Base-by-base conservation (phyloP, 148 eudicot species). In the Linanthus parryae region DNA sequence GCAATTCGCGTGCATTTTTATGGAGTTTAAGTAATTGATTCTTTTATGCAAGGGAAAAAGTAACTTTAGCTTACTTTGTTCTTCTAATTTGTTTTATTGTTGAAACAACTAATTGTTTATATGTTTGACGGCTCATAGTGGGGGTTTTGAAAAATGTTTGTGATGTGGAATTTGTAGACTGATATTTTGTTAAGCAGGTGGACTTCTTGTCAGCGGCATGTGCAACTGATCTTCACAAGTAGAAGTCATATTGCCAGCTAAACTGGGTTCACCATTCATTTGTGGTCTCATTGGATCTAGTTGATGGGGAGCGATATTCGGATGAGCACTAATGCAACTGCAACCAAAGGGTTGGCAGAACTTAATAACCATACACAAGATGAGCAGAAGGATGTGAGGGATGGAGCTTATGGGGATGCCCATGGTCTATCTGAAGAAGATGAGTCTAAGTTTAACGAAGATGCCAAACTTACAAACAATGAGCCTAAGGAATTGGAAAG, bases 241-340 rank as follows among this genome's bases (percentile, higher is more conserved):
- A 43, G 71, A 69, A 53, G 35, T 67, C 36, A 57, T 48, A 39
- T 48, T 48, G 55, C 45, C 54, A 23, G 55, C 53, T 26, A 59
- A 65, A 30, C 63, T 67, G 31, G 33, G 66, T 58, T 63, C 65
- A 37, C 14, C 63, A 31, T 59, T 71, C 28, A 46, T 61, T 46
- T 17, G 49, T 55, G 73, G 76, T 66, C 53, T 53, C 54, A 66
- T 74, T 58, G 76, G 73, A 61, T 73, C 76, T 52, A 73, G 85
- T 76, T 76, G 60, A 79, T 79, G 74, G 73, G 64, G 81, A 82
- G 71, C 76, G 45, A 59, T 54, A 63, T 76, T 69, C 56, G 53
- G 59, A 64, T 36, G 59, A 61, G 24, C 24, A 44, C 43, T 36
- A 65, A 72, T 63, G 81, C 65, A 34, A 54, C 70, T 13, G 45